These are phyloP conservation scores for Phaffia australis DNA, from an alignment of 768 basidiomycete species.

Conservation along the genomic window DNA sequence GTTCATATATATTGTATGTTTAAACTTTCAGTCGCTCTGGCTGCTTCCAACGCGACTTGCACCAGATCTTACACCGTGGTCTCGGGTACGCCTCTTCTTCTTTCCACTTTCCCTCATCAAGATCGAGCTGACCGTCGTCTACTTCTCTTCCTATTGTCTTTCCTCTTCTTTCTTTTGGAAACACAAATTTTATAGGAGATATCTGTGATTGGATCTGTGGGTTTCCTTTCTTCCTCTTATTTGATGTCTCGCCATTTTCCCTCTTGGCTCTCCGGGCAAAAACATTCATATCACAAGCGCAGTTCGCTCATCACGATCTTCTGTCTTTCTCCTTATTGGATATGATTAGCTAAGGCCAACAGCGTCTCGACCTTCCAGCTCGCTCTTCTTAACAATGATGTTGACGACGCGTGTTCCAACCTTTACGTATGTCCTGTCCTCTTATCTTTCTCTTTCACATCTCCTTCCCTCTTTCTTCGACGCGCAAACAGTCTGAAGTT, in stretches of 20 bases:
- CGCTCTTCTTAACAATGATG: constrained; percentile 48
- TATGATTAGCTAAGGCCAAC: constrained; percentile 31
- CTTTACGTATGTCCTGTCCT: constrained; percentile 37
- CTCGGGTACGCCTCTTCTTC: background rate
- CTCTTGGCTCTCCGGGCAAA: too few species aligned
- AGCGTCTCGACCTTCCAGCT: constrained; percentile 57
- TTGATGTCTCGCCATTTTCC: background rate
- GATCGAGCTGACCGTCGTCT: too few species aligned
- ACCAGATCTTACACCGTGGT: constrained; percentile 23
- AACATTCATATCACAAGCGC: too few species aligned
- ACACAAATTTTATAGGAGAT: background rate
- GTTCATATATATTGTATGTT: background rate
- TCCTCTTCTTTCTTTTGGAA: too few species aligned
- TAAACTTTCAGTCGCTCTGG: background rate
- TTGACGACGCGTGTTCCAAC: constrained; percentile 54
- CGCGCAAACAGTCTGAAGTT: too few species aligned
- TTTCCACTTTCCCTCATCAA: too few species aligned
- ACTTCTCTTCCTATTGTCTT: too few species aligned
- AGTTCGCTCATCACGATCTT: too few species aligned
- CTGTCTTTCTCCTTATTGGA: too few species aligned
- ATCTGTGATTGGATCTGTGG: constrained; percentile 26
- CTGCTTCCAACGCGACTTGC: constrained; percentile 15
- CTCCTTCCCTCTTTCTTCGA: too few species aligned
- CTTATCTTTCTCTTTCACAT: background rate
- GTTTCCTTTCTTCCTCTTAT: constrained; percentile 1